phyloP scores from a whole-genome alignment of 2,329 filamentous ascomycete species.

The Gnomoniopsis smithogilvyi region DNA sequence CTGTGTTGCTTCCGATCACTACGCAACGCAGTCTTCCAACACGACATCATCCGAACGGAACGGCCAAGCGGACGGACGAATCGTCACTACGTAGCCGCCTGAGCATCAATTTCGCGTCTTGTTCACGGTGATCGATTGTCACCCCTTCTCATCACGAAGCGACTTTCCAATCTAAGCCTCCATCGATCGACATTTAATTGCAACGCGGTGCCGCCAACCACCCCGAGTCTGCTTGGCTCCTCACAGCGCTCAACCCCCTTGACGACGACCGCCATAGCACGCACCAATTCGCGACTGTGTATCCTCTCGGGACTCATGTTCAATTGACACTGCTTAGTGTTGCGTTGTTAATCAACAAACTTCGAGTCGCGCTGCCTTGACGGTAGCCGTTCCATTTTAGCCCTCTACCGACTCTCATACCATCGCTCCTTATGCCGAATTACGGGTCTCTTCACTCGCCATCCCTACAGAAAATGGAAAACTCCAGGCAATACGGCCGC shows the following conservation, averaged over 20 bases:
- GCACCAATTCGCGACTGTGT: background rate
- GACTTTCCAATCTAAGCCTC: background rate
- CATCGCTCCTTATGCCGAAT: slow-evolving; percentile 59
- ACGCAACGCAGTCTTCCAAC: background rate
- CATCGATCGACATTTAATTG: background rate
- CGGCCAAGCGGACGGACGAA: background rate
- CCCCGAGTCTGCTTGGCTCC: background rate
- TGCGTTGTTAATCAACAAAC: background rate
- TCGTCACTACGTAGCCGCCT: background rate
- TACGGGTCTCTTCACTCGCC: slow-evolving; percentile 73
- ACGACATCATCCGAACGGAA: background rate
- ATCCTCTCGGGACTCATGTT: slow-evolving; percentile 9
- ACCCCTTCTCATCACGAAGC: background rate
- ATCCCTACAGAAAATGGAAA: slow-evolving; percentile 79
- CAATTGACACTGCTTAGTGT: slow-evolving; percentile 1
- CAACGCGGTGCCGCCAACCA: slow-evolving; percentile 6
- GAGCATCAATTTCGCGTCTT: background rate
- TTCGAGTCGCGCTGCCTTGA: slow-evolving; percentile 6
- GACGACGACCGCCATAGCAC: background rate
- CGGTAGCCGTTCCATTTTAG: slow-evolving; percentile 1
- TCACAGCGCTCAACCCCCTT: slow-evolving; percentile 1
- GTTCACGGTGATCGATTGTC: background rate
- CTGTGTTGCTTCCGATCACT: background rate
- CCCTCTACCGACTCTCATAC: background rate
- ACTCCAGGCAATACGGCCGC: slow-evolving; percentile 57